A percentile compares a stretch with the other conserved stretches of the same genome.
phyloP scores from a whole-genome alignment of 164 flowering plant species.

The Tetrastigma voinierianum region DNA sequence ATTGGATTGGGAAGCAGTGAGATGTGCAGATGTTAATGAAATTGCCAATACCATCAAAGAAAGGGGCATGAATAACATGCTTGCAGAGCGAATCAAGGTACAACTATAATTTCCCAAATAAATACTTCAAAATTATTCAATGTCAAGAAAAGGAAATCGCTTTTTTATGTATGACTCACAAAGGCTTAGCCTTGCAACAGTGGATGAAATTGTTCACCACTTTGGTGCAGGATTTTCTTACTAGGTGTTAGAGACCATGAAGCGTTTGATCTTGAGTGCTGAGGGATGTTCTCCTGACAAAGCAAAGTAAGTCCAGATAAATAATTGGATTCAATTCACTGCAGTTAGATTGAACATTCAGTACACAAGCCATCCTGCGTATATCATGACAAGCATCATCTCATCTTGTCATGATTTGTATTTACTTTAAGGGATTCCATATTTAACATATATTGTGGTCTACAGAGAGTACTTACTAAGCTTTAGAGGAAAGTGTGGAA shows the following conservation, averaged over 20 bases:
- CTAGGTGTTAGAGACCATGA: slow-evolving; percentile 82
- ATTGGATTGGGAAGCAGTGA: slow-evolving; percentile 83
- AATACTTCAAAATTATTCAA: neutral
- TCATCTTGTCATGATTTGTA: too few relatives aligned
- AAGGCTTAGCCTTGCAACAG: slow-evolving; percentile 3
- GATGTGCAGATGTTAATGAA: slow-evolving; percentile 69
- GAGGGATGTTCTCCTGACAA: slow-evolving; percentile 90
- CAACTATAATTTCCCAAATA: neutral
- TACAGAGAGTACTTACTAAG: slow-evolving; percentile 85
- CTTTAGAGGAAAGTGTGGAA: slow-evolving; percentile 92
- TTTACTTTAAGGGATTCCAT: too few relatives aligned
- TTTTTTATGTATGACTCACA: neutral
- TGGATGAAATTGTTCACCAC: slow-evolving; percentile 8
- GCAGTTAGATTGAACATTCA: neutral
- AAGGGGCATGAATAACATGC: slow-evolving; percentile 88
- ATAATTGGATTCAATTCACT: neutral
- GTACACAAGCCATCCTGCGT: neutral
- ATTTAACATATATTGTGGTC: neutral
- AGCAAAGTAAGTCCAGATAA: slow-evolving; percentile 75
- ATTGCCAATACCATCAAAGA: slow-evolving; percentile 73
- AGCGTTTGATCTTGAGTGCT: slow-evolving; percentile 92
- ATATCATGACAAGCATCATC: too few relatives aligned
- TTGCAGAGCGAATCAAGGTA: slow-evolving; percentile 90
- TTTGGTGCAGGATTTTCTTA: slow-evolving; percentile 74
- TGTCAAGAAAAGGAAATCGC: neutral